Percentiles rank a stretch among this genome's conserved stretches.
Conservation (phyloP, 2,329 filamentous ascomycete species). For the Alternaria consortialis region DNA sequence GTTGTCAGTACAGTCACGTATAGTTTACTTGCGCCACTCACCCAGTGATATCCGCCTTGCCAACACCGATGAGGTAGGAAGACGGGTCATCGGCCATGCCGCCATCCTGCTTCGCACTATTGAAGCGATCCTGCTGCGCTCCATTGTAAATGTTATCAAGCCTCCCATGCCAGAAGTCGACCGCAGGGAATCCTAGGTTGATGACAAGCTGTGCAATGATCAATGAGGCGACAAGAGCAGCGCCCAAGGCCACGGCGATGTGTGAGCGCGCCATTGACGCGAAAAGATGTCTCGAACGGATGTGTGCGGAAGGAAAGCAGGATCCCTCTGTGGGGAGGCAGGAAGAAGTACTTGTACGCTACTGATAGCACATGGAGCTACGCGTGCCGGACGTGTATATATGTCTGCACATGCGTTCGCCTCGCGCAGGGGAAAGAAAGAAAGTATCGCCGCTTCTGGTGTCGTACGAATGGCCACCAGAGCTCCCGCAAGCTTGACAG, state of each 20-base stretch:
- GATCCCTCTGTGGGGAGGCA: slow-evolving; percentile 8
- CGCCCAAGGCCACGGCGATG: slow-evolving; percentile 49
- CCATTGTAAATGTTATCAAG: slow-evolving; percentile 34
- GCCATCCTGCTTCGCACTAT: slow-evolving; percentile 40
- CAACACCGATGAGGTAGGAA: slow-evolving; percentile 71
- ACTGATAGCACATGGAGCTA: slow-evolving; percentile 6
- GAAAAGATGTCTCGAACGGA: slow-evolving; percentile 30
- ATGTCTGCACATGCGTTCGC: not conserved
- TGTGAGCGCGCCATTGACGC: slow-evolving; percentile 52
- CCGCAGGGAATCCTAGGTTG: slow-evolving; percentile 46
- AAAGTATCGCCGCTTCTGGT: not conserved
- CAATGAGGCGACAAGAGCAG: slow-evolving; percentile 45
- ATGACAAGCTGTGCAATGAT: slow-evolving; percentile 48
- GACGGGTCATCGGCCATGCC: slow-evolving; percentile 50
- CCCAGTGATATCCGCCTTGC: slow-evolving; percentile 78
- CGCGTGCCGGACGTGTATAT: not conserved
- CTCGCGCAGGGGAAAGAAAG: not conserved
- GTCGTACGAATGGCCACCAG: not conserved
- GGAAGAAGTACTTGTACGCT: slow-evolving; percentile 11
- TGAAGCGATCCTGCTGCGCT: slow-evolving; percentile 36
- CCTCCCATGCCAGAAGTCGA: slow-evolving; percentile 49
- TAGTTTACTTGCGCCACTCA: slow-evolving; percentile 40
- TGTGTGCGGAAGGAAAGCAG: slow-evolving; percentile 18
- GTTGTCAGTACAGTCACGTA: slow-evolving; percentile 19
- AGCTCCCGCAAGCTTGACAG: not conserved